Evolutionary conservation across 2,329 filamentous ascomycete genomes (phyloP), one percentile per base, ranked within the genome.

Genomic region (Uncinocarpus reesii): DNA sequence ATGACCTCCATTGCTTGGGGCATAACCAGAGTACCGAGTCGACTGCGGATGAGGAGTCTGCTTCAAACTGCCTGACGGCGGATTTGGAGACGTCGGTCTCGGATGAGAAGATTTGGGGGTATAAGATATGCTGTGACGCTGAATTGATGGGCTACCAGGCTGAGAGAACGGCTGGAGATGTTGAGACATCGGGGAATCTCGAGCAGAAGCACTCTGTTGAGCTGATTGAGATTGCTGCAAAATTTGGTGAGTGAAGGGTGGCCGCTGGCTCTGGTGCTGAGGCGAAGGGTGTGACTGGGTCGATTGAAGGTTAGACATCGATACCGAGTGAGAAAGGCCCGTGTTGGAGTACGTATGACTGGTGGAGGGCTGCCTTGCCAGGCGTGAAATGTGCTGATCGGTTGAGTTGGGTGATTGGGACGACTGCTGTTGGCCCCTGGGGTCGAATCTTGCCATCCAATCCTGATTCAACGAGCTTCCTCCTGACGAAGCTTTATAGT

Each of bases 371-470:
- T 54, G 50, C 15, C 36, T 41, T 16, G 35, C 18, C 10, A 47
- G 26, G 7, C 38, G 26, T 3, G 51, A 48, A 20, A 41, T 21
- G 4, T 37, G 34, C 24, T 41, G 42, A 31, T 48, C 41, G 2
- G 43, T 35, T 10, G 45, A 28, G 15, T 29, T 48, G 11, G 43
- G 31, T 11, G 20, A n/a, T 24, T 50, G 51, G 21, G 42, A n/a
- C n/a, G n/a, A 29, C 21, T 47, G 52, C 42, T 58, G 55, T 16
- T 57, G 53, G 42, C 60, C 61, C 44, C 66, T 55, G 20, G 66
- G 66, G 49, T 69, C 66, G 49, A 69, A 68, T 34, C 65, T 61
- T 37, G 65, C 64, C 59, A 68, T 65, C 66, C 66, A 69, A 49
- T 69, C 66, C 7, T 63, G 55, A 31, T 55, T 59, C 15, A 60